Percentiles rank a stretch among this genome's conserved stretches.
Conservation (phyloP, 129 eudicot species). For the Rutidosis leptorrhynchoides region DNA sequence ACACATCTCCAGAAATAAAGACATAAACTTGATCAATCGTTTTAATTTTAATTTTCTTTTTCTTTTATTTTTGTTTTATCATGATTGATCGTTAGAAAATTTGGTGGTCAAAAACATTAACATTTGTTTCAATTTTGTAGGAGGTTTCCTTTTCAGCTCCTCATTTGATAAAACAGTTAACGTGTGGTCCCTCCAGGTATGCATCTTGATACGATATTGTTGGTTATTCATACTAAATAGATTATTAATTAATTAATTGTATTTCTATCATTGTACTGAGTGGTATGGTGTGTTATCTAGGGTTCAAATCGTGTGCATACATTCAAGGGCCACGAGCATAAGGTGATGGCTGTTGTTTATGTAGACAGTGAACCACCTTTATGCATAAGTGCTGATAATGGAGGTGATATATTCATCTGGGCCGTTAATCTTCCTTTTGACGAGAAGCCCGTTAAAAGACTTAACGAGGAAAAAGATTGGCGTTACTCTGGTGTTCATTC, state of each 20-base stretch:
- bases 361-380: conserved; percentile 62
- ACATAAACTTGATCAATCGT: not conserved
- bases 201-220: conserved; percentile 18
- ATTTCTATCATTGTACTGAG: not conserved
- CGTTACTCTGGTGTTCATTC: conserved; percentile 91
- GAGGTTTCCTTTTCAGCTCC: conserved; percentile 81
- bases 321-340: conserved; percentile 81
- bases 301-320: conserved; percentile 67
- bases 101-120: no score
- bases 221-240: not conserved
- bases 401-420: conserved; percentile 83
- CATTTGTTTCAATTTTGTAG: conserved; percentile 40
- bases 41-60: not conserved
- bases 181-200: conserved; percentile 74
- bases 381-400: conserved; percentile 86
- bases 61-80: no score
- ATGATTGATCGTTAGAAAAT: no score
- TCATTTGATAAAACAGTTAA: conserved; percentile 72
- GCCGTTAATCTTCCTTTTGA: conserved; percentile 44
- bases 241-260: not conserved
- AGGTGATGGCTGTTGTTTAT: conserved; percentile 65
- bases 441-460: conserved; percentile 47
- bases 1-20: not conserved
- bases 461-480: conserved; percentile 79
- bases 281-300: conserved; percentile 37